Conservation (phyloP, 2,329 filamentous ascomycete species). For the Colletotrichum theobromicola region DNA sequence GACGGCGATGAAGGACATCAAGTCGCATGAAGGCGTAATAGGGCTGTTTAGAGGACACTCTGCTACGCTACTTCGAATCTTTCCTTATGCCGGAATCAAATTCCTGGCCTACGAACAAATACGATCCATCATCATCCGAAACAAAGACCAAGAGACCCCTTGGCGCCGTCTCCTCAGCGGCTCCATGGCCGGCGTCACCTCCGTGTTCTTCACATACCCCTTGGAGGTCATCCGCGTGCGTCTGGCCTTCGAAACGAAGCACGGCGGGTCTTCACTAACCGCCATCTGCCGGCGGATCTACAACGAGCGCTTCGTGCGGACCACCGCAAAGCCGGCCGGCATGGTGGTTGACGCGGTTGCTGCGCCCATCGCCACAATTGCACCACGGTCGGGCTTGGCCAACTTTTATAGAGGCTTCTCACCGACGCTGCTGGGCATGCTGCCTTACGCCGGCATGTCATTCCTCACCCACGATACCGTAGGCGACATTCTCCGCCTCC, state of each 20-base stretch:
- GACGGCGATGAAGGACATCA: slow-evolving; percentile 85
- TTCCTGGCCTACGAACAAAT: slow-evolving; percentile 98
- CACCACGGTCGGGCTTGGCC: slow-evolving; percentile 70
- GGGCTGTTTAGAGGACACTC: slow-evolving; percentile 95
- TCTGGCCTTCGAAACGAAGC: slow-evolving; percentile 91
- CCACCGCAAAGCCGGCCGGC: slow-evolving; percentile 35
- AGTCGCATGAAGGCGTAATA: slow-evolving; percentile 70
- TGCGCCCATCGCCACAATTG: slow-evolving; percentile 47
- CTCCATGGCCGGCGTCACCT: slow-evolving; percentile 81
- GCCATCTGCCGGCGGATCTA: slow-evolving; percentile 89
- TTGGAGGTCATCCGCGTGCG: slow-evolving; percentile 92
- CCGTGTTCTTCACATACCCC: slow-evolving; percentile 95
- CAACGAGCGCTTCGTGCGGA: slow-evolving; percentile 65
- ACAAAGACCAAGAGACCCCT: slow-evolving; percentile 77
- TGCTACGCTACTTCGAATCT: slow-evolving; percentile 90
- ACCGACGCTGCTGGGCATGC: slow-evolving; percentile 90
- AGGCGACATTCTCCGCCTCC: slow-evolving; percentile 80
- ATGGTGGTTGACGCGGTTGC: slow-evolving; percentile 48
- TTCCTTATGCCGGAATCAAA: slow-evolving; percentile 97
- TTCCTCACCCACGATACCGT: slow-evolving; percentile 94
- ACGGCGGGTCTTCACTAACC: slow-evolving; percentile 72
- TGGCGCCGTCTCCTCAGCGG: slow-evolving; percentile 77
- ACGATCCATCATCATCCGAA: slow-evolving; percentile 76
- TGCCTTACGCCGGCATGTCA: slow-evolving; percentile 94
- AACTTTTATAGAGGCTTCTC: slow-evolving; percentile 98